Conservation (phyloP, 1,139 yeast genomes). For the Yamadazyma songkhlaensis region DNA sequence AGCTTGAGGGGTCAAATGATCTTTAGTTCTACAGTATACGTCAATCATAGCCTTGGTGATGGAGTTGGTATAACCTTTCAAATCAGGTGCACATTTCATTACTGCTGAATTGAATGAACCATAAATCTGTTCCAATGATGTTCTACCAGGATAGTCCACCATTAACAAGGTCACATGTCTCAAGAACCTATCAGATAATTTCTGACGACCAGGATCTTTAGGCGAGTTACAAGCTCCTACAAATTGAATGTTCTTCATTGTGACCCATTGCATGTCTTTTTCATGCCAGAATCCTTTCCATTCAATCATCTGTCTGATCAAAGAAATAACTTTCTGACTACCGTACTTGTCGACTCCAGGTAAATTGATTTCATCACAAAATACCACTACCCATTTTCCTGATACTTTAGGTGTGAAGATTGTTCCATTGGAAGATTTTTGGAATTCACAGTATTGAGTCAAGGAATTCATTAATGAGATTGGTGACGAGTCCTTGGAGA, state of each 20-base stretch:
- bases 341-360: constrained; percentile 77
- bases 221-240: constrained; percentile 97
- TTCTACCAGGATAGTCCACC: constrained; percentile 78
- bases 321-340: constrained; percentile 70
- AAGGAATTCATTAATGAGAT: constrained; percentile 58
- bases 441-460: constrained; percentile 71
- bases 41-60: constrained; percentile 68
- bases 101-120: constrained; percentile 54
- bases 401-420: constrained; percentile 56
- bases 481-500: constrained; percentile 80
- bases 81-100: constrained; percentile 60
- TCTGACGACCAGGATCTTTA: constrained; percentile 70
- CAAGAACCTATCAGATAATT: constrained; percentile 60
- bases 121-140: constrained; percentile 69
- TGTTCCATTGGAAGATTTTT: constrained; percentile 49
- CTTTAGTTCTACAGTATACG: constrained; percentile 50
- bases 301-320: constrained; percentile 75
- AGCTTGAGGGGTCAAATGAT: constrained; percentile 29
- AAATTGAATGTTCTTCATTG: constrained; percentile 64
- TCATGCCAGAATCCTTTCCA: constrained; percentile 76
- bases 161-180: constrained; percentile 66
- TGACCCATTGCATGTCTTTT: constrained; percentile 62
- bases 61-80: constrained; percentile 51
- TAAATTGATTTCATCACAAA: constrained; percentile 90
- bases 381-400: constrained; percentile 77